These are phyloP conservation scores for Rugonectria rugulosa DNA, from an alignment of 2,329 filamentous ascomycete species.

Conservation along the genomic window DNA sequence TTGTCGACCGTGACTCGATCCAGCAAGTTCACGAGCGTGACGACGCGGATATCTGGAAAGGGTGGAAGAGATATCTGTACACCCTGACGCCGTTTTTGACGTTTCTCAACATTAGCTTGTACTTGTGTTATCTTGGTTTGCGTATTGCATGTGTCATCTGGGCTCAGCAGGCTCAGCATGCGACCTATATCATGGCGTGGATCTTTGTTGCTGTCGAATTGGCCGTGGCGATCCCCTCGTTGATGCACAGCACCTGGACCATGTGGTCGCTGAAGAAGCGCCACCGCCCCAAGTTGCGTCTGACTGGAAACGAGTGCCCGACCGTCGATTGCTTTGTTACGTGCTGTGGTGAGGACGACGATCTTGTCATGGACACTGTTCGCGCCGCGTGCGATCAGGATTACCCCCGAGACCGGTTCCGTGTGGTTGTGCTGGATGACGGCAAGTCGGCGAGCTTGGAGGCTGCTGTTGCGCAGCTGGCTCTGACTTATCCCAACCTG, in stretches of 20 bases:
- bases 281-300: constrained; percentile 59
- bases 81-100: constrained; percentile 48
- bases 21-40: constrained; percentile 52
- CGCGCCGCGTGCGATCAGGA: constrained; percentile 62
- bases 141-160: constrained; percentile 61
- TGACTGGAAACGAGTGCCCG: constrained; percentile 57
- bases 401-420: constrained; percentile 60
- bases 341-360: constrained; percentile 64
- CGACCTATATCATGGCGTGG: constrained; percentile 60
- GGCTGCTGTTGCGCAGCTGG: constrained; percentile 47
- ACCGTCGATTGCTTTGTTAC: constrained; percentile 65
- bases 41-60: constrained; percentile 53
- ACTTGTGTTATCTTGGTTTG: constrained; percentile 57
- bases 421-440: constrained; percentile 65
- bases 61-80: constrained; percentile 52
- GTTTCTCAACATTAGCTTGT: constrained; percentile 51
- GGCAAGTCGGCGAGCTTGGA: constrained; percentile 55
- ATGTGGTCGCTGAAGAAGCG: constrained; percentile 64
- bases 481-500: constrained; percentile 54
- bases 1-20: constrained; percentile 43
- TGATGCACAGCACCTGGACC: constrained; percentile 66
- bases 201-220: constrained; percentile 64
- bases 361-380: constrained; percentile 64
- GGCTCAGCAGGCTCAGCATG: constrained; percentile 52
- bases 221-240: constrained; percentile 59